Conservation (phyloP, 129 eudicot species). For the carrot (Daucus carota) region DNA sequence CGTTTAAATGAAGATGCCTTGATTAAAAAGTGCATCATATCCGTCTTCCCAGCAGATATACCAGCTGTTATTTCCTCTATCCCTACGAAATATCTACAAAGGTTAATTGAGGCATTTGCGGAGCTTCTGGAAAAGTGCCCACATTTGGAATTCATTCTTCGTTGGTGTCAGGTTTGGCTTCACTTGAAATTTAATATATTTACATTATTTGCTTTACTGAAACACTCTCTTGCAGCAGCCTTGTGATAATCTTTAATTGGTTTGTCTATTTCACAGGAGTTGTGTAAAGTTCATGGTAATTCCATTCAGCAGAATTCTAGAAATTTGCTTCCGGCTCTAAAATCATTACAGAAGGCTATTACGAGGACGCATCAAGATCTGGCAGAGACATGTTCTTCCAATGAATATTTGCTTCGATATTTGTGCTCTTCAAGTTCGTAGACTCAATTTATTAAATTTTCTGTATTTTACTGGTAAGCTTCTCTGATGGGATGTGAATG, state of each 20-base stretch:
- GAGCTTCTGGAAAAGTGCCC: constrained; percentile 80
- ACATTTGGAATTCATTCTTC: constrained; percentile 78
- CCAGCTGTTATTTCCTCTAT: constrained; percentile 67
- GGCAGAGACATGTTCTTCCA: constrained; percentile 85
- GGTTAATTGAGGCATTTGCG: constrained; percentile 75
- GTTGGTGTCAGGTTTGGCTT: constrained; percentile 81
- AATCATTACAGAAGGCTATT: constrained; percentile 85
- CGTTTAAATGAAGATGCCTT: constrained; percentile 72
- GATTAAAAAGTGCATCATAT: constrained; percentile 62
- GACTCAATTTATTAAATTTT: constrained; percentile 18
- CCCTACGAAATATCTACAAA: constrained; percentile 69
- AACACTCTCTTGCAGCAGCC: neutral
- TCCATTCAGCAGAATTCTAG: constrained; percentile 74
- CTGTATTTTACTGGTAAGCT: neutral
- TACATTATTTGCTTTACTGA: neutral
- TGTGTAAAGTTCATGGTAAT: constrained; percentile 73
- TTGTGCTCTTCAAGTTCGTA: constrained; percentile 57
- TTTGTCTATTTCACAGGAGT: constrained; percentile 44
- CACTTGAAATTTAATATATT: neutral
- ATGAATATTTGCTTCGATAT: constrained; percentile 83
- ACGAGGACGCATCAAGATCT: constrained; percentile 88
- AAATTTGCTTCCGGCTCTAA: constrained; percentile 72
- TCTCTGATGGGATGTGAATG: neutral
- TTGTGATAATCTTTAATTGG: neutral
- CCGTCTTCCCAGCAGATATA: constrained; percentile 62